Evolutionary conservation across 805 yeast species (phyloP).

Genomic region (Metschnikowia similis): DNA sequence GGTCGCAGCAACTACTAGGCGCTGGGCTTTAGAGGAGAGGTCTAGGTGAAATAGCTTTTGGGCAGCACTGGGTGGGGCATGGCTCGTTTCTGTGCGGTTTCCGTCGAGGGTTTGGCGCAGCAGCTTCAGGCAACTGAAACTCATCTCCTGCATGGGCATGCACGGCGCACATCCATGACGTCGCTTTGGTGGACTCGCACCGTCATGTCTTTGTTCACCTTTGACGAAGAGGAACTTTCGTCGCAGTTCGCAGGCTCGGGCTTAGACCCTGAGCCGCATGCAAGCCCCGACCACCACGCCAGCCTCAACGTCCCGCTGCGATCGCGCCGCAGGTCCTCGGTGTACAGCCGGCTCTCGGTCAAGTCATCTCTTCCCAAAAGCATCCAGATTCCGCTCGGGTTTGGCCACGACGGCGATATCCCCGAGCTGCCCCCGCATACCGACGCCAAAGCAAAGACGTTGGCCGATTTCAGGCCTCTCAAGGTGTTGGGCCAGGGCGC

Average conservation of each 20-base stretch:
- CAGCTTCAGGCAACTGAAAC: not conserved
- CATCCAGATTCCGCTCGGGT: constrained; percentile 15
- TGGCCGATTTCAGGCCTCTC: constrained; percentile 39
- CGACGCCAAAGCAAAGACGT: constrained; percentile 19
- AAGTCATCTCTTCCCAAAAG: constrained; percentile 12
- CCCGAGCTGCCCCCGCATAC: not conserved
- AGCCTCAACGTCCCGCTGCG: not conserved
- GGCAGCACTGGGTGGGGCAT: no score
- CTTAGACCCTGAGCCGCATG: constrained; percentile 1
- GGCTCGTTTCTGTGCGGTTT: no score
- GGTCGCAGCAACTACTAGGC: no score
- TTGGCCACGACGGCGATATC: constrained; percentile 5
- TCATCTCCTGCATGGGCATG: not conserved
- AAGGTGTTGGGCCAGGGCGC: constrained; percentile 43
- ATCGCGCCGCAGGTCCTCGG: constrained; percentile 14
- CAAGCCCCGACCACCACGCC: not conserved
- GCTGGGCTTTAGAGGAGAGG: no score
- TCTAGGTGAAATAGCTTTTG: no score
- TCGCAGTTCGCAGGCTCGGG: constrained; percentile 8
- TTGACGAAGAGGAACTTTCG: constrained; percentile 17
- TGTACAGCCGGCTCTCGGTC: constrained; percentile 17
- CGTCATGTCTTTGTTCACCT: constrained; percentile 15
- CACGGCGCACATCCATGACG: not conserved
- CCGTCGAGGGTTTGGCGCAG: not conserved
- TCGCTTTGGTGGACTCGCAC: not conserved